A percentile compares a stretch with the other conserved stretches of the same genome.
Conservation (phyloP, 139 green algal genomes). For the Chlorella sp. region DNA sequence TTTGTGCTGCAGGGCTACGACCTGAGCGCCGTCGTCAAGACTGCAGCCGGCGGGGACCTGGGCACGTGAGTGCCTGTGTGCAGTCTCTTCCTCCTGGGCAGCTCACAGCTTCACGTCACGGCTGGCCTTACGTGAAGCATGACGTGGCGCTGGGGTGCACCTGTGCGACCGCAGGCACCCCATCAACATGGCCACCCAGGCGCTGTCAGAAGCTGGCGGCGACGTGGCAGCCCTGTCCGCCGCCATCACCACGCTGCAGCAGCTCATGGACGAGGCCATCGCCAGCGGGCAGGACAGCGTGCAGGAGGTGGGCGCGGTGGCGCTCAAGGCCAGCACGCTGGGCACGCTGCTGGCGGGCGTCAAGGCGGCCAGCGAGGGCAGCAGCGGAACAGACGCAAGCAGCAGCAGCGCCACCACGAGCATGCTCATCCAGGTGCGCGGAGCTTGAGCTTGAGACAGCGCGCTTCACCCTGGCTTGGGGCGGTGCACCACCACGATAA, state of each 20-base stretch:
- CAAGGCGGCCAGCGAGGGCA: not conserved
- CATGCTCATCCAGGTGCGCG: not conserved
- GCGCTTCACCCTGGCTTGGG: too few species aligned
- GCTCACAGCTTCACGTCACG: too few species aligned
- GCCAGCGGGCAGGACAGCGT: not conserved
- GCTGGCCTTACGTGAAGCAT: too few species aligned
- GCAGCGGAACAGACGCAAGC: not conserved
- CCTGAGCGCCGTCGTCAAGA: constrained; percentile 56
- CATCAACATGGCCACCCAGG: too few species aligned
- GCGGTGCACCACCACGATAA: too few species aligned
- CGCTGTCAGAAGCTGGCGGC: too few species aligned
- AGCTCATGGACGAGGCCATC: not conserved
- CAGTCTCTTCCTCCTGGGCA: too few species aligned
- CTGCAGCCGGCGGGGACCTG: constrained; percentile 29
- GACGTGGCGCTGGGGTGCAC: too few species aligned
- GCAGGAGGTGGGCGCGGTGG: constrained; percentile 4
- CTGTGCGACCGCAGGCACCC: too few species aligned
- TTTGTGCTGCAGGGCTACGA: constrained; percentile 71
- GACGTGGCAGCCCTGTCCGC: too few species aligned
- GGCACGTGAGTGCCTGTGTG: constrained; percentile 33
- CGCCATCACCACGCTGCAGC: too few species aligned
- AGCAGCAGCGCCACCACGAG: not conserved
- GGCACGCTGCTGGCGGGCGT: constrained; percentile 1
- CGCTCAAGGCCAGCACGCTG: constrained; percentile 1
- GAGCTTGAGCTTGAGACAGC: too few species aligned